phyloP scores from a whole-genome alignment of 768 basidiomycete genomes.

The Panus rudis region DNA sequence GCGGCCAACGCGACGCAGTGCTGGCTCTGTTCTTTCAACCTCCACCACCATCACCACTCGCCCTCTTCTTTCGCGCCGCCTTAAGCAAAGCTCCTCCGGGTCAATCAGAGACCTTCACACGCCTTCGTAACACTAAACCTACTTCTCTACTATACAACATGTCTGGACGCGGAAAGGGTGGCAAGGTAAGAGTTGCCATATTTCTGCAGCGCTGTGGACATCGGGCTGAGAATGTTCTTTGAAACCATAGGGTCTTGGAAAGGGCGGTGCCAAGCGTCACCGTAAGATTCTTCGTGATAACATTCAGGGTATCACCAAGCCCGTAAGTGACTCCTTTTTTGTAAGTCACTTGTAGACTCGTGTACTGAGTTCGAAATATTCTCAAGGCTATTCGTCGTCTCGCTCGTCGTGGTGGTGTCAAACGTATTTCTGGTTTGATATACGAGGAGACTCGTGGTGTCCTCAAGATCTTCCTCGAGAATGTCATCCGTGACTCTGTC shows the following conservation, averaged over 20 bases:
- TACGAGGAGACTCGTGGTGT: constrained; percentile 65
- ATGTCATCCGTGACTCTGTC: constrained; percentile 27
- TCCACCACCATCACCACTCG: constrained; percentile 7
- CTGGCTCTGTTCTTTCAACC: constrained; percentile 4
- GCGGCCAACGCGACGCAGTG: constrained; percentile 5
- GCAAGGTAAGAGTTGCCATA: constrained; percentile 40
- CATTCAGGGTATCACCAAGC: constrained; percentile 74
- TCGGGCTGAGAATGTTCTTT: constrained; percentile 2
- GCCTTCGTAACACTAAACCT: not conserved
- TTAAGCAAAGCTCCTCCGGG: constrained; percentile 1
- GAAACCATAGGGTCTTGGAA: constrained; percentile 55
- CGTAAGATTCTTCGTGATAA: constrained; percentile 78
- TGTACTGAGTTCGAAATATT: not conserved
- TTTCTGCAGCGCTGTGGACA: not conserved
- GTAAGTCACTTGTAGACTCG: not conserved
- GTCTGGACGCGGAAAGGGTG: constrained; percentile 78
- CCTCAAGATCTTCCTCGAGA: constrained; percentile 56
- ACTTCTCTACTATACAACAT: constrained; percentile 29
- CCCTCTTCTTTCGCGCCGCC: not conserved
- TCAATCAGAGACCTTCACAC: not conserved
- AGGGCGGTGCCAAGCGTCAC: constrained; percentile 75
- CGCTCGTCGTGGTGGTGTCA: constrained; percentile 60
- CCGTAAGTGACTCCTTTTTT: constrained; percentile 24
- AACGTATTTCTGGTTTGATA: constrained; percentile 52
- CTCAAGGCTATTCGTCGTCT: constrained; percentile 37